Evolutionary conservation across 768 basidiomycete species (phyloP).

Genomic region (Rhodotorula graminis): DNA sequence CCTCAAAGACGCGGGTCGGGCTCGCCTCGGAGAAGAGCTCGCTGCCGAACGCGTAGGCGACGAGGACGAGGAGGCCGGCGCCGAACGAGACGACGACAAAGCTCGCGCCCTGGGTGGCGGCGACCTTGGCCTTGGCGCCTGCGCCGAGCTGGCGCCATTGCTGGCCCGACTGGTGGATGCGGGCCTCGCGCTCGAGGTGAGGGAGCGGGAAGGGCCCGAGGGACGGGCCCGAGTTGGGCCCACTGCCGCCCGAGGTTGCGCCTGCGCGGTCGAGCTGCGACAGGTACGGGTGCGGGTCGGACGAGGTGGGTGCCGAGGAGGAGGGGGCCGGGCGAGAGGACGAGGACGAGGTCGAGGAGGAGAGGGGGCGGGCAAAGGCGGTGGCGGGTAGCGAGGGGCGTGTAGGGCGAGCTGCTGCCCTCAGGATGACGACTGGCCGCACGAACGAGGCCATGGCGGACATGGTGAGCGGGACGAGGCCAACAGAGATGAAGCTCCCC

Average conservation of each 20-base stretch:
- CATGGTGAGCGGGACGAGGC: not conserved
- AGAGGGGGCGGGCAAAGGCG: too few relatives aligned
- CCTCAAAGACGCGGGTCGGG: constrained; percentile 38
- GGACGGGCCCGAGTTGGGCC: not conserved
- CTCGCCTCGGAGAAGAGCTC: constrained; percentile 29
- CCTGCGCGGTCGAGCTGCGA: constrained; percentile 1
- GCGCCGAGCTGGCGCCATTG: constrained; percentile 19
- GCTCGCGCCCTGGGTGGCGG: constrained; percentile 14
- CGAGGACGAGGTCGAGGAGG: not conserved
- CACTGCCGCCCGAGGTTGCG: not conserved
- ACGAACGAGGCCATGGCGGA: not conserved
- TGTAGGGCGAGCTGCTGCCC: too few relatives aligned
- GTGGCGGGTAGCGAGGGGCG: too few relatives aligned
- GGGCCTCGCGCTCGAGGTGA: not conserved
- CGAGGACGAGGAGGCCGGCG: constrained; percentile 14
- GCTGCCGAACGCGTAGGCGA: constrained; percentile 24
- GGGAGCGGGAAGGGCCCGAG: constrained; percentile 35
- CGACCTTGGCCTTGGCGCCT: constrained; percentile 1
- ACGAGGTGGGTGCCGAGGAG: not conserved
- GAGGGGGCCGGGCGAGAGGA: not conserved
- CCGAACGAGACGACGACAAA: constrained; percentile 31
- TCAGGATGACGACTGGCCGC: not conserved
- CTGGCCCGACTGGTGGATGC: not conserved
- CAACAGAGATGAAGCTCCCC: not conserved
- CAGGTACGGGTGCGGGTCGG: constrained; percentile 19